Evolutionary conservation across 2,329 filamentous ascomycete genomes (phyloP).

Genomic region (Penicillium griseofulvum): DNA sequence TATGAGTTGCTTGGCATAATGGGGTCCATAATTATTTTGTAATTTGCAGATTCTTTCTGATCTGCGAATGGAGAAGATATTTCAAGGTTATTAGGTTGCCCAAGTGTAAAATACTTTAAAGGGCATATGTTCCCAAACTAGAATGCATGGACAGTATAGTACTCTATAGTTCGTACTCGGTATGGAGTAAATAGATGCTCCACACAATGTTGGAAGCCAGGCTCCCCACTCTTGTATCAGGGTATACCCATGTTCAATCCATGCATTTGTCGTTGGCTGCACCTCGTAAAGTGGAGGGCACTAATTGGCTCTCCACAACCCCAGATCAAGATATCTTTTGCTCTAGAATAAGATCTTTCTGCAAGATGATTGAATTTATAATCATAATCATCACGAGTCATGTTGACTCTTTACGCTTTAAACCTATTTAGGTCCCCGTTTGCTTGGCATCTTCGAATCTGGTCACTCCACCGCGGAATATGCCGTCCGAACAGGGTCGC

Average conservation of each 20-base stretch:
- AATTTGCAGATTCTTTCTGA: background rate
- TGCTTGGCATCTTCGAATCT: slow-evolving; percentile 6
- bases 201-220: background rate
- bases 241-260: background rate
- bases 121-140: background rate
- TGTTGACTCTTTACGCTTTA: background rate
- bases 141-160: background rate
- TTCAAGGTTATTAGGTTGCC: background rate
- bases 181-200: no score
- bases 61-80: background rate
- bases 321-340: background rate
- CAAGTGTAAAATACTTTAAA: background rate
- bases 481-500: background rate
- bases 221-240: background rate
- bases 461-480: slow-evolving; percentile 11
- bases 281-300: background rate
- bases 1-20: background rate
- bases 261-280: background rate
- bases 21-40: background rate
- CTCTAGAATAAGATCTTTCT: slow-evolving; percentile 1
- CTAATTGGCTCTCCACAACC: slow-evolving; percentile 1
- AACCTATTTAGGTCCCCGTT: slow-evolving; percentile 3
- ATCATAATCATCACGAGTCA: slow-evolving; percentile 1
- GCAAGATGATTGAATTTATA: background rate
- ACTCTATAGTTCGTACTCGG: background rate